Evolutionary conservation across 768 basidiomycete genomes (phyloP).

Genomic region (Naganishia onofrii): DNA sequence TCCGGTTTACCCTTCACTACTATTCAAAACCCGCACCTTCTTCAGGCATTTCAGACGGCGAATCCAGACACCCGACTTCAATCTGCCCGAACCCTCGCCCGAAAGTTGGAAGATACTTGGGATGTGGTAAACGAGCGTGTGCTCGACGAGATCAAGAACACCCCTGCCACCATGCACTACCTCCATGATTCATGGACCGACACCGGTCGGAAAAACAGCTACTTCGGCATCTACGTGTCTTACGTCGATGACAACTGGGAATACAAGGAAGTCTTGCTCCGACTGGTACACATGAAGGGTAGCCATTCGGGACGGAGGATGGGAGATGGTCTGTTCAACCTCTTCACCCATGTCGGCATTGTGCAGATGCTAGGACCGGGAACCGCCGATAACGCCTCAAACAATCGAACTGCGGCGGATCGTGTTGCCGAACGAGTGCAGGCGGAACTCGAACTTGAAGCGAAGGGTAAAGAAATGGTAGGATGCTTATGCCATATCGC

Average conservation of each 20-base stretch:
- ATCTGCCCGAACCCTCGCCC: neutral
- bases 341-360: neutral
- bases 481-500: no score
- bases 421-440: no score
- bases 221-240: neutral
- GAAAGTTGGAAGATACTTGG: neutral
- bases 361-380: neutral
- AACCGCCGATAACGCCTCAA: no score
- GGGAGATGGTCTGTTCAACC: neutral
- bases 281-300: neutral
- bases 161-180: neutral
- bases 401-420: no score
- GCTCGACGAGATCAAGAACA: neutral
- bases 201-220: neutral
- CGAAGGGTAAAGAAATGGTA: no score
- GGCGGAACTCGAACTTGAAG: no score
- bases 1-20: neutral
- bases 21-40: neutral
- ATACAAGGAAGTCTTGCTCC: neutral
- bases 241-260: neutral
- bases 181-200: neutral
- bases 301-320: neutral
- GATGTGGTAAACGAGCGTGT: neutral
- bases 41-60: neutral
- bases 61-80: neutral